Percentiles rank a stretch among this genome's conserved stretches.
These are phyloP conservation scores for Termitomyces sp. DNA, from an alignment of 768 basidiomycete species.

Conservation along the genomic window DNA sequence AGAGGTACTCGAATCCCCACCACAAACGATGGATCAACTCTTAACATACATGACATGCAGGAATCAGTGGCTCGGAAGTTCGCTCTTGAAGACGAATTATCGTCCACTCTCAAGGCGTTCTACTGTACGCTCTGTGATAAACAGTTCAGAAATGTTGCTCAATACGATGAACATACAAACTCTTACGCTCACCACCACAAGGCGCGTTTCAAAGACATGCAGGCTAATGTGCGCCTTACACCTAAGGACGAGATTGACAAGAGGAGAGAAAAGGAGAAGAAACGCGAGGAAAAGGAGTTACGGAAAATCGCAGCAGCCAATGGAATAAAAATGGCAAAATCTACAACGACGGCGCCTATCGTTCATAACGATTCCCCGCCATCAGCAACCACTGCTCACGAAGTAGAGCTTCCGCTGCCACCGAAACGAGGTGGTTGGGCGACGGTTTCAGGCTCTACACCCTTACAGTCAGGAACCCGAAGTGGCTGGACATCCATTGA, in stretches of 20 bases:
- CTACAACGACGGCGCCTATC: constrained; percentile 15
- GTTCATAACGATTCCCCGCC: constrained; percentile 16
- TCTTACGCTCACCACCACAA: constrained; percentile 87
- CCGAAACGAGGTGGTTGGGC: constrained; percentile 50
- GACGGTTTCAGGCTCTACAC: constrained; percentile 22
- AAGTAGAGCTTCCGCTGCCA: constrained; percentile 14
- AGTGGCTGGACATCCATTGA: constrained; percentile 46
- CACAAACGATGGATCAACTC: background rate
- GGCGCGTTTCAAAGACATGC: constrained; percentile 78
- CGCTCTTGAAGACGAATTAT: constrained; percentile 65
- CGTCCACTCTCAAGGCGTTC: constrained; percentile 62
- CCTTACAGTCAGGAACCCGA: constrained; percentile 22
- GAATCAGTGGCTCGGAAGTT: constrained; percentile 57
- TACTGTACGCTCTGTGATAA: constrained; percentile 84
- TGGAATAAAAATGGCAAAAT: constrained; percentile 65
- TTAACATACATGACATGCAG: constrained; percentile 27
- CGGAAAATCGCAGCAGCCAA: constrained; percentile 79
- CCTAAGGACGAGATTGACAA: constrained; percentile 64
- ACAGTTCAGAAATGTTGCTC: constrained; percentile 80
- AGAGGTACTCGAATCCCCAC: constrained; percentile 42
- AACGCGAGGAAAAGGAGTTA: constrained; percentile 80
- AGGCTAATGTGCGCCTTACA: constrained; percentile 63
- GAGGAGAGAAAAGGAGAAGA: constrained; percentile 81
- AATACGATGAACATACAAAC: constrained; percentile 87
- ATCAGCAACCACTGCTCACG: constrained; percentile 18